phyloP scores from a whole-genome alignment of 106 monocot species.

The Allium sativum region DNA sequence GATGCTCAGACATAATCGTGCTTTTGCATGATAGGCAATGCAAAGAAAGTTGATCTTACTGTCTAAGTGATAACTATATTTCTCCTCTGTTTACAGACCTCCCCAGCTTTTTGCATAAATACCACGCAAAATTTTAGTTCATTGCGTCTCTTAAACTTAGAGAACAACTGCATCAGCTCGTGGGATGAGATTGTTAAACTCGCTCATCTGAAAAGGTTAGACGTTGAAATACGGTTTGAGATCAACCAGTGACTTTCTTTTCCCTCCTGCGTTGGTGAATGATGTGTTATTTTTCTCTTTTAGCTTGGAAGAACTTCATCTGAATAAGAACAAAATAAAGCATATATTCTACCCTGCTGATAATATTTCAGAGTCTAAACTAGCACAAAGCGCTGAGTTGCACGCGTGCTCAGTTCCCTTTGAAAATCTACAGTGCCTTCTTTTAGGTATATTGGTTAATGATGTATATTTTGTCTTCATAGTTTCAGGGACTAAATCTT shows the following conservation, averaged over 20 bases:
- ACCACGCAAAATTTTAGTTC: conserved; percentile 46
- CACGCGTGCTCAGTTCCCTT: conserved; percentile 28
- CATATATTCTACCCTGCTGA: conserved; percentile 44
- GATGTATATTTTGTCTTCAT: too few relatives aligned
- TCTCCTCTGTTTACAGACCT: conserved; percentile 21
- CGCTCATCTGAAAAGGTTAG: conserved; percentile 68
- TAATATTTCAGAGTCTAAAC: conserved; percentile 2
- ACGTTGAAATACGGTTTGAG: background rate
- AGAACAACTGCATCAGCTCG: conserved; percentile 53
- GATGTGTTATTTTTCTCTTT: conserved; percentile 3
- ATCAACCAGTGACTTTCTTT: background rate
- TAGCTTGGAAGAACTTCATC: conserved; percentile 87
- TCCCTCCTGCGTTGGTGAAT: background rate
- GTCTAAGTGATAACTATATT: too few relatives aligned
- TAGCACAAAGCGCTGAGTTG: conserved; percentile 3
- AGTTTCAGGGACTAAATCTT: too few relatives aligned
- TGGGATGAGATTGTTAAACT: conserved; percentile 90
- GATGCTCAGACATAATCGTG: too few relatives aligned
- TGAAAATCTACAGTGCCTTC: conserved; percentile 71
- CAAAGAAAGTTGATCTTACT: too few relatives aligned
- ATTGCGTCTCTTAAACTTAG: conserved; percentile 72
- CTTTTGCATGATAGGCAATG: too few relatives aligned
- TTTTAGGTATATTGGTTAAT: conserved; percentile 67
- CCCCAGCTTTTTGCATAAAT: conserved; percentile 5
- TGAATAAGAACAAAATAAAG: conserved; percentile 82